Conservation (phyloP, 371 early-diverging fungal species). For the Smittium culicis region DNA sequence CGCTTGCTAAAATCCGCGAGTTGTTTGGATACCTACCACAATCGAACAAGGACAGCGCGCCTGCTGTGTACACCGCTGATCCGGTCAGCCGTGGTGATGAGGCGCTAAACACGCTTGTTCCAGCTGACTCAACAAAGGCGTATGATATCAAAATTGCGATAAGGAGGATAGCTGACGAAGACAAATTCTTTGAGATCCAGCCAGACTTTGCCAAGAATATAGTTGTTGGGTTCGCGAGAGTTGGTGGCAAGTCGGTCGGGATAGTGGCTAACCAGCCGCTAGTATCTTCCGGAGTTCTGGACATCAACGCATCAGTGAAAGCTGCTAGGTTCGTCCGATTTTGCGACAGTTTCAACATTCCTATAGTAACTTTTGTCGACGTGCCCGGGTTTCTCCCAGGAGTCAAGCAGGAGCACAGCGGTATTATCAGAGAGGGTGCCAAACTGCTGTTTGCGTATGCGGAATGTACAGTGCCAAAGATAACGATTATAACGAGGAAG, state of each 20-base stretch:
- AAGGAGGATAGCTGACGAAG: conserved; percentile 66
- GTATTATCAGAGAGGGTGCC: conserved; percentile 95
- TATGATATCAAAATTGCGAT: conserved; percentile 91
- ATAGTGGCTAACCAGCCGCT: conserved; percentile 91
- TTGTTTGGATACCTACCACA: conserved; percentile 79
- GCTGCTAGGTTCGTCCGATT: conserved; percentile 93
- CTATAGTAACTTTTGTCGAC: conserved; percentile 88
- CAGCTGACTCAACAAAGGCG: conserved; percentile 78
- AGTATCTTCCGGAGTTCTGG: conserved; percentile 88
- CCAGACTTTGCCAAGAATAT: conserved; percentile 92
- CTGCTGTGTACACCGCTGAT: conserved; percentile 57
- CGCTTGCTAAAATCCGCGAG: conserved; percentile 72
- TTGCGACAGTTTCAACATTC: conserved; percentile 92
- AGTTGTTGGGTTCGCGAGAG: conserved; percentile 73
- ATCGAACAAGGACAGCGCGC: conserved; percentile 58
- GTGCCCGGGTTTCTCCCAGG: conserved; percentile 97
- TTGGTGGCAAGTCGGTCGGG: conserved; percentile 84
- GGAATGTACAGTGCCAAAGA: conserved; percentile 94
- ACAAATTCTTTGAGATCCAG: conserved; percentile 77
- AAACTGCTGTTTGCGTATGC: conserved; percentile 92
- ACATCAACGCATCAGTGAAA: conserved; percentile 89
- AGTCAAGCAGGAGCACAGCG: conserved; percentile 85
- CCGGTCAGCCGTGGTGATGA: conserved; percentile 54
- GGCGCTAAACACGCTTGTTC: conserved; percentile 76
- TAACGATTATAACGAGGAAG: conserved; percentile 89